These are phyloP conservation scores for Aspergillus leporis DNA, from an alignment of 495 filamentous ascomycete genomes.

Conservation along the genomic window DNA sequence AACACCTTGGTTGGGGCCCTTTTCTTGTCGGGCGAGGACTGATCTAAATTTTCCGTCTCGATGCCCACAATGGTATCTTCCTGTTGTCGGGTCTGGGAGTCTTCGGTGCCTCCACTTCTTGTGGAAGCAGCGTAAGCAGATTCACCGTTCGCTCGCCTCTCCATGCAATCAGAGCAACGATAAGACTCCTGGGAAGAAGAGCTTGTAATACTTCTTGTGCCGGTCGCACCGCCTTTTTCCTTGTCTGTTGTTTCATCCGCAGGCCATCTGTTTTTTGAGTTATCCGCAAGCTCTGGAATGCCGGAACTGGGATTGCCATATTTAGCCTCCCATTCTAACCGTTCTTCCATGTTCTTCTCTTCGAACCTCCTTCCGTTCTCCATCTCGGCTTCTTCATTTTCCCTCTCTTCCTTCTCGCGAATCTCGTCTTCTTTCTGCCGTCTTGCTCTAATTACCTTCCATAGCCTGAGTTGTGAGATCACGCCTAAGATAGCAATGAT, in stretches of 20 bases:
- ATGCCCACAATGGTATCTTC: constrained; percentile 6
- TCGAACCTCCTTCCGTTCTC: constrained; percentile 68
- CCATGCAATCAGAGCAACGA: constrained; percentile 27
- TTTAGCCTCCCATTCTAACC: constrained; percentile 75
- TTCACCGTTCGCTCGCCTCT: constrained; percentile 28
- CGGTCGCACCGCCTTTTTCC: constrained; percentile 38
- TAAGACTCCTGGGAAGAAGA: constrained; percentile 22
- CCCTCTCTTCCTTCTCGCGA: constrained; percentile 54
- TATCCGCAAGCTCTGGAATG: constrained; percentile 34
- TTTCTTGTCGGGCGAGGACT: background rate
- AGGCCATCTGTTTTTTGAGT: constrained; percentile 23
- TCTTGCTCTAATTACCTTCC: constrained; percentile 80
- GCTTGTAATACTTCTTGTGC: constrained; percentile 35
- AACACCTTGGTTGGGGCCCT: constrained; percentile 16
- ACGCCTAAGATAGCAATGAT: constrained; percentile 73
- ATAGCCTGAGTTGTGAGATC: constrained; percentile 81
- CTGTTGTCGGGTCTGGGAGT: constrained; percentile 13
- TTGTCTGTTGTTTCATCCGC: constrained; percentile 20
- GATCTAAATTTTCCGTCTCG: background rate
- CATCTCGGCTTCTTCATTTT: constrained; percentile 69
- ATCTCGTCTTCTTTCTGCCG: constrained; percentile 61
- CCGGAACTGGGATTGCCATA: constrained; percentile 53
- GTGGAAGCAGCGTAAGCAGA: constrained; percentile 14
- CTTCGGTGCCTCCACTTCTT: constrained; percentile 10
- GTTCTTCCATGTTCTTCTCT: constrained; percentile 64